These are phyloP conservation scores for Ensete ventricosum DNA, from an alignment of 176 grass and related monocot genomes.

Conservation along the genomic window DNA sequence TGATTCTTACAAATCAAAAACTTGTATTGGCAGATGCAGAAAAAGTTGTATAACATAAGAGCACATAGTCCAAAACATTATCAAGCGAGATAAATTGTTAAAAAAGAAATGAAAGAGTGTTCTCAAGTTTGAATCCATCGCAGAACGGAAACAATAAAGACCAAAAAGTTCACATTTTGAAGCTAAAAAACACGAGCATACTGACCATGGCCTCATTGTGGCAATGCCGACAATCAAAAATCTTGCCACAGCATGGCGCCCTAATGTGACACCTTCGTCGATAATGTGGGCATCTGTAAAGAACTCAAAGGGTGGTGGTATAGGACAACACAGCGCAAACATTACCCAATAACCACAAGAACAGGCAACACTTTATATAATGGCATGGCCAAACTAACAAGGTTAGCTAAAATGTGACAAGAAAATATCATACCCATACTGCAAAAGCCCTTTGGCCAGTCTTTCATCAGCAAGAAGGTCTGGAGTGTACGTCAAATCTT, in stretches of 20 bases:
- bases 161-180: background rate
- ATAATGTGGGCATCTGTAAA: conserved; percentile 69
- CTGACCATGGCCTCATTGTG: conserved; percentile 88
- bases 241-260: conserved; percentile 66
- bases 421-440: conserved; percentile 63
- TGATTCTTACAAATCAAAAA: too few species aligned
- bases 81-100: background rate
- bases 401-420: background rate
- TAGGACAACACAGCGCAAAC: background rate
- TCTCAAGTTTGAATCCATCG: background rate
- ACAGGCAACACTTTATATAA: too few species aligned
- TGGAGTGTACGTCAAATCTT: conserved; percentile 18
- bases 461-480: conserved; percentile 25
- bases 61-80: background rate
- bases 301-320: background rate
- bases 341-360: too few species aligned
- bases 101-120: background rate
- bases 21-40: too few species aligned
- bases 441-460: conserved; percentile 56
- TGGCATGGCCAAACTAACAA: background rate
- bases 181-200: background rate
- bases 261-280: conserved; percentile 64
- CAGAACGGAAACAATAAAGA: background rate
- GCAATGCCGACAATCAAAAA: conserved; percentile 88
- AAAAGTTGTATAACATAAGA: too few species aligned